A percentile compares a stretch with the other conserved stretches of the same genome.
Evolutionary conservation across 768 basidiomycete genomes (phyloP).

Genomic region (Tricholoma terreum): DNA sequence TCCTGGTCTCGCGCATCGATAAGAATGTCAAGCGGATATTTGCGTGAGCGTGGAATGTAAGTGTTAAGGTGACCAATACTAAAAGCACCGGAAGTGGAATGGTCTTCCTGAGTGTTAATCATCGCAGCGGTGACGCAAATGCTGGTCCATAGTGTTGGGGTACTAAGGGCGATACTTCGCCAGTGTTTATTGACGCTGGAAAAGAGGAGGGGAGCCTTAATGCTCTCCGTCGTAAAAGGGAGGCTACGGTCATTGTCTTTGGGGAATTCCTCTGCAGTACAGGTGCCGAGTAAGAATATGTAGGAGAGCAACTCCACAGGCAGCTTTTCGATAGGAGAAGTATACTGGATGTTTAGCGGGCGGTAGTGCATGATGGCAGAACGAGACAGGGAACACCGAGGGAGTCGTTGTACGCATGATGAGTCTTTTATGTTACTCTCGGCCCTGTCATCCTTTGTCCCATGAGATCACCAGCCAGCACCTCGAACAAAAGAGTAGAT

Average conservation of each 20-base stretch:
- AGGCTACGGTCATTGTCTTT: slow-evolving; percentile 18
- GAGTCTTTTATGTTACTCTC: slow-evolving; percentile 26
- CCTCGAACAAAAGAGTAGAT: slow-evolving; percentile 35
- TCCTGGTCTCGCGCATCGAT: slow-evolving; percentile 57
- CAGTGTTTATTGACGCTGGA: slow-evolving; percentile 51
- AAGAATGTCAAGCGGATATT: slow-evolving; percentile 50
- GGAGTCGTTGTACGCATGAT: not conserved
- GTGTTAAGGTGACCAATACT: slow-evolving; percentile 37
- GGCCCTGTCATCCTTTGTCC: slow-evolving; percentile 28
- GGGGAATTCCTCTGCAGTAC: slow-evolving; percentile 19
- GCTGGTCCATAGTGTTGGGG: slow-evolving; percentile 53
- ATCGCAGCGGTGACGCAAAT: slow-evolving; percentile 47
- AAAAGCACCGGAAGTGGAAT: slow-evolving; percentile 12
- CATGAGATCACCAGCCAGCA: slow-evolving; percentile 19
- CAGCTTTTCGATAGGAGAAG: slow-evolving; percentile 37
- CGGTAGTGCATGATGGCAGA: slow-evolving; percentile 8
- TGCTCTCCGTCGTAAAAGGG: slow-evolving; percentile 37
- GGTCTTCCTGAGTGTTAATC: slow-evolving; percentile 18
- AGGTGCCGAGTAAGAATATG: slow-evolving; percentile 50
- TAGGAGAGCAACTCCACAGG: slow-evolving; percentile 58
- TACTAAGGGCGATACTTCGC: slow-evolving; percentile 47
- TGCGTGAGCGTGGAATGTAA: slow-evolving; percentile 46
- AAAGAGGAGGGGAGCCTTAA: slow-evolving; percentile 43
- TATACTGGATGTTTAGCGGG: not conserved
- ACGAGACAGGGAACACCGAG: slow-evolving; percentile 6